Conservation (phyloP, 176 grass and related monocot genomes). For the Avena atlantica region DNA sequence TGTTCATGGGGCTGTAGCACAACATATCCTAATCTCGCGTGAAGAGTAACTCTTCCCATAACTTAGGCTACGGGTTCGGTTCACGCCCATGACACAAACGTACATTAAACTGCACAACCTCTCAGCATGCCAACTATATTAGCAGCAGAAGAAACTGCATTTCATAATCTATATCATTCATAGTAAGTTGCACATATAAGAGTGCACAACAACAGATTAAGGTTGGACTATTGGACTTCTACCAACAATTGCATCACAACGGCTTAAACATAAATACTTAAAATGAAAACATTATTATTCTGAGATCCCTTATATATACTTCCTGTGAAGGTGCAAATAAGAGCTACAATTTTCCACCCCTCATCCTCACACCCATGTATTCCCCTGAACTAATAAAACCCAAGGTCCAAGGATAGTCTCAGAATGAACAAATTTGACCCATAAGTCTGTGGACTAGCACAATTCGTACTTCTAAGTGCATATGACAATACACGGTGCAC, state of each 20-base stretch:
- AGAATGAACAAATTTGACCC: background rate
- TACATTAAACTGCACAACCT: background rate
- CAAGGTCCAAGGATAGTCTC: background rate
- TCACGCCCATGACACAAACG: background rate
- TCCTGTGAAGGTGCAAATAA: background rate
- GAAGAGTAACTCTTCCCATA: background rate
- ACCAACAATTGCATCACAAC: background rate
- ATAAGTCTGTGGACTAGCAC: background rate
- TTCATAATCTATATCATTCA: slow-evolving; percentile 12
- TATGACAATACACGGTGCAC: background rate
- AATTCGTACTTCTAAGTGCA: background rate
- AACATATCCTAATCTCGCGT: background rate
- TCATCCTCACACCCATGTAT: background rate
- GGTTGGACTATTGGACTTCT: background rate
- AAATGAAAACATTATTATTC: background rate
- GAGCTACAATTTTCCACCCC: background rate
- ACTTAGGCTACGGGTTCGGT: background rate
- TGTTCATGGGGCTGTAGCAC: background rate
- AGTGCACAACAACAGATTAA: background rate
- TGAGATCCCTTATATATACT: background rate
- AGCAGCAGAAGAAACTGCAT: background rate
- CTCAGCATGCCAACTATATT: background rate
- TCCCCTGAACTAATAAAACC: background rate
- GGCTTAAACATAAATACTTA: background rate
- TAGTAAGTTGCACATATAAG: background rate